Evolutionary conservation across 2,329 filamentous ascomycete genomes (phyloP), one percentile per base, ranked within the genome.

Genomic region (Lecanicillium sp.): DNA sequence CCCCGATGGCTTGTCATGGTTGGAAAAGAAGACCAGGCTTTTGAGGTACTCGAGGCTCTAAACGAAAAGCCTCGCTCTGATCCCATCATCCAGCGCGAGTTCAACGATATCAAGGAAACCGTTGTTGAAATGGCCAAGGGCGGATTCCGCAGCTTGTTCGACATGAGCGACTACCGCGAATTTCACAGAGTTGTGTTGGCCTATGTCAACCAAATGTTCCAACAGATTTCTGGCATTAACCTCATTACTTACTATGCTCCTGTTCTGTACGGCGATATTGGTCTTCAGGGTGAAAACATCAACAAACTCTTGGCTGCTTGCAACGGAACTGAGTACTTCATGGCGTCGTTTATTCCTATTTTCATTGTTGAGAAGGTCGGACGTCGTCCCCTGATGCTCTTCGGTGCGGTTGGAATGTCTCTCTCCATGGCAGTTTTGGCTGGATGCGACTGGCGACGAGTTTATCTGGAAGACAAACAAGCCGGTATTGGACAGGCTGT

Each of bases 171-270:
- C 44, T 63, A 75, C 50, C 65, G 71, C 30, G 68, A 75, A 54
- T 62, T 76, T 44, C 72, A 76, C 55, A 70, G 73, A 39, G 69
- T 68, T 8, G 51, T 70, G 11, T 61, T 76, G 18, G 72, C 68
- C 43, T 75, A 75, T 46, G 64, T 73, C 55, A 75, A 74, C 54
- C 71, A 75, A 50, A 65, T 73, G 60, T 76, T 72, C 57, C 67
- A 65, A 17, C 43, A 50, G 19, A 47, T 53, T 14, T 48, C 45
- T 29, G 52, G 52, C 5, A 52, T 55, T 36, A 55, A 55, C 43
- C 45, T 55, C 40, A 55, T 51, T 33, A 52, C 49, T 8, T 55
- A 55, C 43, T 55, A 55, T 43, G 38, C 38, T 6, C 38, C 38
- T 4, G 44, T 45, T 17, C 45, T 50, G 18, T 48, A 47, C 39